Evolutionary conservation across 2,329 filamentous ascomycete genomes (phyloP), one percentile per base, ranked within the genome.

Genomic region (Boeremia exigua): DNA sequence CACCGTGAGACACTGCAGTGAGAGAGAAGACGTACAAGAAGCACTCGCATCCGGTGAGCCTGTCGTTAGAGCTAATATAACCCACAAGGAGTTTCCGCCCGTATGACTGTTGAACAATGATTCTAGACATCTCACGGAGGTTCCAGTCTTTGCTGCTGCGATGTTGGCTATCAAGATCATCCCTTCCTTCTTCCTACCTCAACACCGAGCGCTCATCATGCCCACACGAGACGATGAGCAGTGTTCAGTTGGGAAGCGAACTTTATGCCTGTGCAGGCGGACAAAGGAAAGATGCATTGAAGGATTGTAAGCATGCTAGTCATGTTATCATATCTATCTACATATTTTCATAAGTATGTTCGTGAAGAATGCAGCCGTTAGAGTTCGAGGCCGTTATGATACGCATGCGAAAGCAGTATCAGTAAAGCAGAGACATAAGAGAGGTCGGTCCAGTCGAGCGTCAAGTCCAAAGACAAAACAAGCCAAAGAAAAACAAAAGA

Each of bases 271-370:
- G 1, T 28, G n/a, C 27, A 48, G 34, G 45, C 25, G 8, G 48
- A 57, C 54, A 57, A 57, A 53, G 34, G 44, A 62, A 58, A 57
- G 59, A 42, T 63, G 60, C 28, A 66, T 66, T 64, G 19, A 66
- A 61, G n/a, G 65, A 68, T 61, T 54, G 65, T 65, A 30, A 48
- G 38, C 58, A 59, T 58, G 54, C 60, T 62, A 58, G 54, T 61
- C 56, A 43, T 65, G 30, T 45, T 52, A 46, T 63, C 57, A 42
- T 66, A 62, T 58, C 58, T 66, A 63, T 61, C 63, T 23, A 23
- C 19, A 27, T 25, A 37, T 49, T 40, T 58, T 61, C 42, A 48
- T 59, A 58, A 49, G 32, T 56, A 60, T 59, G 44, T 45, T 59
- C 59, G 50, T 65, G 40, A 65, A 60, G 57, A 48, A 45, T 36